Evolutionary conservation across 495 filamentous ascomycete genomes (phyloP), one percentile per base, ranked within the genome.

Genomic region (Cercophora samala): DNA sequence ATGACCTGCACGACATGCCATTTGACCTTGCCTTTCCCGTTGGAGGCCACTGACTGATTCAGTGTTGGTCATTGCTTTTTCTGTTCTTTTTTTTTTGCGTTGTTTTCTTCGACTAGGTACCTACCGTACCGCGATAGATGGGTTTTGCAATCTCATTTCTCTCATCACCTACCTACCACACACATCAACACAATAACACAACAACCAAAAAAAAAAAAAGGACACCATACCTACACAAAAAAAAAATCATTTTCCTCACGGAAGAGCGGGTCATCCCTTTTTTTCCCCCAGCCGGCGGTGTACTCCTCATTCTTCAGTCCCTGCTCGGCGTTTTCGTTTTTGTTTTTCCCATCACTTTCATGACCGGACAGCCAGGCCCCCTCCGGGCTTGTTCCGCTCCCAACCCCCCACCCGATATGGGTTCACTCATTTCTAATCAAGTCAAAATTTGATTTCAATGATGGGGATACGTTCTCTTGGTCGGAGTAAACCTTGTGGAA

Each of bases 21-120:
- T 76, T 76, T 59, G 75, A 76, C n/a, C 67, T 76, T 21, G 67
- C 70, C 5, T 76, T 76, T 64, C 63, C 68, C 1, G 53, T 42
- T 15, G 26, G 51, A 4, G 59, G 56, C 0, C 68, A 68, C 37
- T 70, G 25, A 0, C n/a, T n/a, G n/a, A n/a, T n/a, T 24, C 54
- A 59, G 15, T 19, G 1, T 58, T 1, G 46, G 24, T 63, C 21
- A 21, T 58, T 22, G 62, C 58, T 51, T 52, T 22, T 18, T 62
- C 62, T 19, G 18, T 58, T 22, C 62, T 62, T 51, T 52, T 22
- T 18, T 62, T 58, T 58, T 46, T 42, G 15, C 37, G 11, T 58
- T 58, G 62, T 66, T 60, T 79, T 23, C 37, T 64, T 66, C 25
- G 32, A 29, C 26, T 8, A 8, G n/a, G n/a, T n/a, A 18, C 54